These are phyloP conservation scores for Geosiphon pyriformis DNA, from an alignment of 192 early-diverging fungal species.

Conservation along the genomic window DNA sequence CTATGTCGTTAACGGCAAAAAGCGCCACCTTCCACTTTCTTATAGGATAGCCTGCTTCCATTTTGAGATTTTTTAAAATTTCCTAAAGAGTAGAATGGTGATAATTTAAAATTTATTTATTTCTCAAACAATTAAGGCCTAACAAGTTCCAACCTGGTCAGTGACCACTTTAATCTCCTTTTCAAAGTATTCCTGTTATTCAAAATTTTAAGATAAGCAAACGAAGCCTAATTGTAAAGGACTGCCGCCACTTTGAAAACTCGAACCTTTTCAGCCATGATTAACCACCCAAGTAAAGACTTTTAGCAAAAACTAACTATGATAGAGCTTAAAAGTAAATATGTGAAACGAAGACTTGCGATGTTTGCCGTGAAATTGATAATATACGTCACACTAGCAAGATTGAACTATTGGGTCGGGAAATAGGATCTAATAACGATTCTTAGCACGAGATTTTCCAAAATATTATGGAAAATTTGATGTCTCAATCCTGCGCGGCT, in stretches of 20 bases:
- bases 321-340: too few species aligned
- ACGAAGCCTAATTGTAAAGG: neutral
- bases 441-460: too few species aligned
- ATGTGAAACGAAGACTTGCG: too few species aligned
- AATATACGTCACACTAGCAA: too few species aligned
- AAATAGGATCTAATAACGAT: too few species aligned
- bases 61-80: constrained; percentile 4
- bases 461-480: too few species aligned
- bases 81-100: constrained; percentile 5
- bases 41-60: constrained; percentile 31
- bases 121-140: neutral
- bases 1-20: constrained; percentile 36
- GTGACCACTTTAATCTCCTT: constrained; percentile 11
- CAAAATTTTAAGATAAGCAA: neutral
- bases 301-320: too few species aligned
- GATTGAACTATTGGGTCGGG: too few species aligned
- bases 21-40: constrained; percentile 45
- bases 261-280: constrained; percentile 5
- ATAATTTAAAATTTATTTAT: neutral
- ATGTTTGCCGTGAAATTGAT: too few species aligned
- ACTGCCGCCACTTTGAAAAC: neutral
- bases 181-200: constrained; percentile 1
- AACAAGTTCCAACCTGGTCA: constrained; percentile 13
- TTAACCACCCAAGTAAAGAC: too few species aligned
- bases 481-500: too few species aligned